These are phyloP conservation scores for Trichomonas tenax DNA, from an alignment of 208 protist species.

Conservation along the genomic window DNA sequence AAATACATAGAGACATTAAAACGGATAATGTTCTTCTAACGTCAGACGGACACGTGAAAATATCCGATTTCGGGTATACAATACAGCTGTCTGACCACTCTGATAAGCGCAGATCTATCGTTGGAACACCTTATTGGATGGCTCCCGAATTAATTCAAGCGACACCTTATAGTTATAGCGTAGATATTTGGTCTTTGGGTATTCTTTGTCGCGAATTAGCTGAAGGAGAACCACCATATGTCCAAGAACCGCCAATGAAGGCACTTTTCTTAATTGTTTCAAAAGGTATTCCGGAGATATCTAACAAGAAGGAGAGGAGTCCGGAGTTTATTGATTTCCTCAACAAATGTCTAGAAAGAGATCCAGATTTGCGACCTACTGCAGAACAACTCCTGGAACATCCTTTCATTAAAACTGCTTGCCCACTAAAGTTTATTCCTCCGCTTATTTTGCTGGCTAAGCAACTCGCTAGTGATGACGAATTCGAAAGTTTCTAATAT, in stretches of 20 bases:
- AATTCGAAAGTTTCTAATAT: not conserved
- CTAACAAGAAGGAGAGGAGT: conserved; percentile 28
- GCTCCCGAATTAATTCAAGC: conserved; percentile 43
- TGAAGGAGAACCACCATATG: conserved; percentile 40
- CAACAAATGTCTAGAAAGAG: conserved; percentile 34
- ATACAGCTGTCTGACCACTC: not conserved
- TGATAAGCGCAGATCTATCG: not conserved
- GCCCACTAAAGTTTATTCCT: not conserved
- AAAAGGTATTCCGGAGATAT: conserved; percentile 28
- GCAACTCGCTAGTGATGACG: not conserved
- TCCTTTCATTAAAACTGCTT: conserved; percentile 31
- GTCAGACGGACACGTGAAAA: conserved; percentile 21
- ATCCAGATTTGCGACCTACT: conserved; percentile 32
- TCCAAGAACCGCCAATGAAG: conserved; percentile 35
- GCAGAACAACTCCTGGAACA: conserved; percentile 34
- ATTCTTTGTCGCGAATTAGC: conserved; percentile 48
- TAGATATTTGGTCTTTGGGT: conserved; percentile 49
- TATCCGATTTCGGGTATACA: conserved; percentile 30
- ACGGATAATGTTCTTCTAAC: conserved; percentile 31
- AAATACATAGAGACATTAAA: conserved; percentile 37
- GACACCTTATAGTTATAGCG: conserved; percentile 30
- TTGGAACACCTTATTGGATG: conserved; percentile 49
- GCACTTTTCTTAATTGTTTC: conserved; percentile 44
- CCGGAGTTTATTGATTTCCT: conserved; percentile 42
- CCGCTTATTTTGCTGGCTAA: not conserved